Base-by-base conservation (phyloP, 306 rosid species). In the Fragaria vesca region DNA sequence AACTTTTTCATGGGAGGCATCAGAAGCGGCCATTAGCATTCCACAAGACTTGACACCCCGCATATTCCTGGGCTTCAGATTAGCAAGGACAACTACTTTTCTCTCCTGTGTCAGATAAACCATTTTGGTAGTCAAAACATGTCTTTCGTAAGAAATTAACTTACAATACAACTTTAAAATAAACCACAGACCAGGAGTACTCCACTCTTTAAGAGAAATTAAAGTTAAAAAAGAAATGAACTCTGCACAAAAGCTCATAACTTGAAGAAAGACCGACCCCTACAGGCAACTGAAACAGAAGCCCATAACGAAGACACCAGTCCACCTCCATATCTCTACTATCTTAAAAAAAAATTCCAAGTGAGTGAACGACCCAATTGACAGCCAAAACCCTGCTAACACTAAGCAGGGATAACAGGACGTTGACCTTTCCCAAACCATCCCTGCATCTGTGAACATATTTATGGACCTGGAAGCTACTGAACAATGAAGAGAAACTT, bases 1-100 rank as follows among this genome's bases (percentile, higher is more conserved):
- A 77, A 95, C 93, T 76, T 87, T 88, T 69, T 89, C 92, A 74
- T 91, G 97, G 52, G 88, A 83, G 47, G 88, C 84, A 86, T 95
- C 97, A 73, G 97, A 92, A 77, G 98, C 98, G 46, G 97, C 98
- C 97, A 95, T 88, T 75, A 95, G 92, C 98, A 95, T 95, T 78
- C 98, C 98, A 45, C 72, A 52, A 51, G 98, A 95, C 85, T 92
- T 92, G 75, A 95, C 90, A 24, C 97, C 97, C 71, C 97, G 93
- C 98, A 95, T 92, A 85, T 91, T 95, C 84, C 98, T 89, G 28
- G 97, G 89, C 88, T 95, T 92, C 87, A 95, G 75, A 85, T 95
- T 95, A 50, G 93, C 87, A 51, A 94, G 92, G 28, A 95, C 97
- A 76, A 92, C 82, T 12, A 92, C 98, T 50, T 84, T 85, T 78